Percentiles rank a stretch among this genome's conserved stretches.
Conservation (phyloP, 257 asterid species). For the Ilex asprella region DNA sequence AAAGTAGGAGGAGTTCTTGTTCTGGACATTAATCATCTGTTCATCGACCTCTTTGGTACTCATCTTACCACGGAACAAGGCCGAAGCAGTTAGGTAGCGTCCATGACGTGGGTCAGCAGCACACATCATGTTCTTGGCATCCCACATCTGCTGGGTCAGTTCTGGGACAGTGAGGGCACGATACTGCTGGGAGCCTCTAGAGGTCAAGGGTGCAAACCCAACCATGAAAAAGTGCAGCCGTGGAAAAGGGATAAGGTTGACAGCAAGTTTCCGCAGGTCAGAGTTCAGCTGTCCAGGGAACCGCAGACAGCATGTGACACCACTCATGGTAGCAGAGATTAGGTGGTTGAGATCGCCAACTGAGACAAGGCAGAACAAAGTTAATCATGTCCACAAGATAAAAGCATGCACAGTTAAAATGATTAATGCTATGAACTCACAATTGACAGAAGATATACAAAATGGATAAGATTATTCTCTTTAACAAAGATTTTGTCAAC, state of each 20-base stretch:
- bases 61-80: slow-evolving; percentile 42
- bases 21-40: slow-evolving; percentile 34
- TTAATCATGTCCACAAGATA: background rate
- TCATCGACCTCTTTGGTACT: slow-evolving; percentile 38
- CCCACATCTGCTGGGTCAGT: slow-evolving; percentile 48
- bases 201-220: slow-evolving; percentile 42
- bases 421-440: no score
- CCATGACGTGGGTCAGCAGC: slow-evolving; percentile 33
- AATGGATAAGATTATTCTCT: no score
- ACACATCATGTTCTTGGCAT: slow-evolving; percentile 37
- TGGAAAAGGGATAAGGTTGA: slow-evolving; percentile 55
- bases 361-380: slow-evolving; percentile 14
- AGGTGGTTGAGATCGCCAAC: slow-evolving; percentile 67
- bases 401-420: no score
- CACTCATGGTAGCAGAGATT: slow-evolving; percentile 58
- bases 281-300: slow-evolving; percentile 60
- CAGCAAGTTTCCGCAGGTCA: slow-evolving; percentile 49
- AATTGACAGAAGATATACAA: no score
- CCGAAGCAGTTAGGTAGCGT: slow-evolving; percentile 28
- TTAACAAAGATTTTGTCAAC: no score
- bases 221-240: slow-evolving; percentile 29
- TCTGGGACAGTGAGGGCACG: slow-evolving; percentile 48
- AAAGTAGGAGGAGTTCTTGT: slow-evolving; percentile 32
- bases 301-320: slow-evolving; percentile 56
- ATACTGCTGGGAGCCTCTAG: slow-evolving; percentile 55